A percentile compares a stretch with the other conserved stretches of the same genome.
Evolutionary conservation across 257 asterid genomes (phyloP).

Genomic region (Paulownia fortunei): DNA sequence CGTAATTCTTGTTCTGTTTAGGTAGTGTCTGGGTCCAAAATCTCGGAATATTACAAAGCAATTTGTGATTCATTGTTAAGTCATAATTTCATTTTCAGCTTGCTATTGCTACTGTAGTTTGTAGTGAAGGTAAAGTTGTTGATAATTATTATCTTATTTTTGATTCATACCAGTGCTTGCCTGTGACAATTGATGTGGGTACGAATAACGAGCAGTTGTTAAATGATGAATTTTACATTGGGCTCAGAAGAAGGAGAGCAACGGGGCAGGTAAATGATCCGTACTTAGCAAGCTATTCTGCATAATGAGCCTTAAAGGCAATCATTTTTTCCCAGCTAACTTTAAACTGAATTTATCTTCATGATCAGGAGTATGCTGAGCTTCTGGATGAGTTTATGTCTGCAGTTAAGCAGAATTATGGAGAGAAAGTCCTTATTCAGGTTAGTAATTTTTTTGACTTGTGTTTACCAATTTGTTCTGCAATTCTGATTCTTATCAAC

Average conservation of each 20-base stretch:
- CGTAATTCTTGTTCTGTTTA: background rate
- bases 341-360: slow-evolving; percentile 16
- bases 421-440: slow-evolving; percentile 89
- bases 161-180: slow-evolving; percentile 61
- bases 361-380: slow-evolving; percentile 73
- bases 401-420: slow-evolving; percentile 82
- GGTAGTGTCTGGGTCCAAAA: background rate
- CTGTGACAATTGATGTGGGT: slow-evolving; percentile 86
- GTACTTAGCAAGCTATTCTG: slow-evolving; percentile 10
- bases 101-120: background rate
- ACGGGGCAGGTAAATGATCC: slow-evolving; percentile 67
- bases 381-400: slow-evolving; percentile 80
- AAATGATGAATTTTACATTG: slow-evolving; percentile 75
- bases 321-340: slow-evolving; percentile 7
- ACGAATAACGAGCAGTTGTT: slow-evolving; percentile 77
- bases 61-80: background rate
- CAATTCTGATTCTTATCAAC: background rate
- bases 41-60: background rate
- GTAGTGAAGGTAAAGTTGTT: slow-evolving; percentile 5
- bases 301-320: background rate
- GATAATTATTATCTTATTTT: slow-evolving; percentile 7
- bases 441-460: slow-evolving; percentile 36
- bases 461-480: background rate
- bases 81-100: slow-evolving; percentile 15
- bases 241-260: slow-evolving; percentile 73